Evolutionary conservation across 306 rosid species (phyloP), one percentile per base, ranked within the genome.

Genomic region (Argentina anserina): DNA sequence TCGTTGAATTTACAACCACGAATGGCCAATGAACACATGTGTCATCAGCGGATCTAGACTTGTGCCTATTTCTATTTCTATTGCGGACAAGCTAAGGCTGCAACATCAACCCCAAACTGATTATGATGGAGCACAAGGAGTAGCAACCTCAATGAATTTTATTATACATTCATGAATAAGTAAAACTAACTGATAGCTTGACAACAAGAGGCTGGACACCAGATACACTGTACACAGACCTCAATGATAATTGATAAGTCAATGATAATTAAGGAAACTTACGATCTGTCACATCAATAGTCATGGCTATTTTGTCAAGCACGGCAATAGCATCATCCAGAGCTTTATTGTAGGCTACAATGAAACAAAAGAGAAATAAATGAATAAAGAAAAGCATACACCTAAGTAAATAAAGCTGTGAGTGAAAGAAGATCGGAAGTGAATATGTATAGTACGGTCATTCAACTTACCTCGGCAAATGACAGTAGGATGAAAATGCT

Each of bases 301-400:
- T 45, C 97, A 95, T 86, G n/a, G 97, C 91, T 74, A 95, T 90
- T 86, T 88, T 88, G 90, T 95, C 97, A 71, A 95, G 88, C 72
- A 87, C 97, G 31, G 91, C 92, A 68, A 91, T 65, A 39, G 99
- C 97, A 83, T 95, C 99, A 84, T 95, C 99, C 65, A 95, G 82
- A 69, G 99, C 99, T 86, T 90, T 95, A 81, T 78, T 89, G 73
- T 95, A 95, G 61, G 99, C 99, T 95, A 87, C 72, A 76, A 29
- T 75, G 72, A 40, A 55, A 73, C 25, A 56, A 76, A 67, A 49
- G 8, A 49, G 76, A 45, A 25, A 29, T 49, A 59, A 62, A 77
- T 39, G 53, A 79, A 7, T 46, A 13, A 28, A 15, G 65, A 1
- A 50, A 31, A 6, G 34, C 17, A 9, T n/a, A 59, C 13, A 72